Base-by-base conservation (phyloP, 306 rosid genomes). In the Sophora flavescens region DNA sequence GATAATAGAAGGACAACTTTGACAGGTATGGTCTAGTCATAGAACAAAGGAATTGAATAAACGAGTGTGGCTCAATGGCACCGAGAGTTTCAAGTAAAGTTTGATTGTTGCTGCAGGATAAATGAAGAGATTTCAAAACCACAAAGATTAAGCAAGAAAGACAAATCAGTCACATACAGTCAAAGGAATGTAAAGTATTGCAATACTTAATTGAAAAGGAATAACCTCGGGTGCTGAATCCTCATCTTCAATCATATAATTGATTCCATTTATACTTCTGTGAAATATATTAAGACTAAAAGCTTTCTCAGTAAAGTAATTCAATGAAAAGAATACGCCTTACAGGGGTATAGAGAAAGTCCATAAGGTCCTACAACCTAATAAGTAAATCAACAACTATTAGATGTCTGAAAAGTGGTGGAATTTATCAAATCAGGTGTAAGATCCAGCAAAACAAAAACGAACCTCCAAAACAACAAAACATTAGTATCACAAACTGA, bases 271-370 rank as follows among this genome's bases (percentile, higher is more conserved):
- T 22, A 22, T 22, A 22, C 22, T 22, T 22, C 22, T 22, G 22
- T 22, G 22, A 22, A 22, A 22, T 22, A 22, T 22, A 22, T 22
- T 22, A 22, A 22, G 22, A 22, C 22, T 22, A 22, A 22, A 22
- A 22, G 22, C 22, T 1, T 22, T 22, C 22, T 22, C 22, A 22
- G 22, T 22, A 22, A 22, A 22, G 22, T 22, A 22, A 22, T 22
- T 22, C 83, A 78, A 92, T 88, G 82, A 87, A 96, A 65, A 96
- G 93, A 56, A 93, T 87, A 12, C 99, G 97, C 83, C 93, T 92
- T 2, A 97, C 98, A 14, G 97, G 99, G 5, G 92, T 96, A 22
- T 28, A 98, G 96, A 79, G 99, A 89, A 80, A 96, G 92, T 79
- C 93, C 93, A 76, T 89, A 96, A 80, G 85, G 83, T 32, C 97